Conservation (phyloP, 495 filamentous ascomycete genomes). For the Tuber umbilicatum region DNA sequence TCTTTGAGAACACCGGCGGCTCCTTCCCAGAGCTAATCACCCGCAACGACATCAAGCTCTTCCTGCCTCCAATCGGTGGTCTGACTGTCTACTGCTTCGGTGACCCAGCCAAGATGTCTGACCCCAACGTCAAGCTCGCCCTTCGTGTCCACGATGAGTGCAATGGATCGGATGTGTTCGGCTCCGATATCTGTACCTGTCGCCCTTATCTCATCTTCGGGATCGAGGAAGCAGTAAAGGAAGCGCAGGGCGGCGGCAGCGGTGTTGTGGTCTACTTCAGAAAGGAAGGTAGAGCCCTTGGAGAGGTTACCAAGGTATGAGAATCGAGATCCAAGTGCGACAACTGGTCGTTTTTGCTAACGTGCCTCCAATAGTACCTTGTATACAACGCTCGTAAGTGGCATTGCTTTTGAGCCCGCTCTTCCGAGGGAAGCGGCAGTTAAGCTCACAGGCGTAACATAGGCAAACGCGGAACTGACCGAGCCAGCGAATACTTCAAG, state of each 20-base stretch:
- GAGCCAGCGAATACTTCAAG: constrained; percentile 95
- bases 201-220: constrained; percentile 95
- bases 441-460: constrained; percentile 26
- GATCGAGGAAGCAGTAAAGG: constrained; percentile 91
- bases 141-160: constrained; percentile 95
- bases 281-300: constrained; percentile 89
- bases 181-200: constrained; percentile 97
- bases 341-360: background rate
- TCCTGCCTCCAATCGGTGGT: constrained; percentile 92
- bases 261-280: constrained; percentile 99
- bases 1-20: constrained; percentile 94
- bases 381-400: constrained; percentile 83
- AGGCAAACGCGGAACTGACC: constrained; percentile 67
- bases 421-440: constrained; percentile 7
- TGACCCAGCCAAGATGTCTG: constrained; percentile 83
- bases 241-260: constrained; percentile 88
- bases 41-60: constrained; percentile 85
- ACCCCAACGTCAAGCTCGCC: constrained; percentile 74
- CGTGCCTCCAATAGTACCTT: constrained; percentile 51
- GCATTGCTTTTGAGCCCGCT: constrained; percentile 34
- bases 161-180: constrained; percentile 97
- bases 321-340: constrained; percentile 8
- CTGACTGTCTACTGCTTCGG: constrained; percentile 97
- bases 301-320: constrained; percentile 89
- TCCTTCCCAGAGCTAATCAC: constrained; percentile 50